Evolutionary conservation across 1,284 basidiomycete genomes (phyloP).

Genomic region (Termitomyces sp.): DNA sequence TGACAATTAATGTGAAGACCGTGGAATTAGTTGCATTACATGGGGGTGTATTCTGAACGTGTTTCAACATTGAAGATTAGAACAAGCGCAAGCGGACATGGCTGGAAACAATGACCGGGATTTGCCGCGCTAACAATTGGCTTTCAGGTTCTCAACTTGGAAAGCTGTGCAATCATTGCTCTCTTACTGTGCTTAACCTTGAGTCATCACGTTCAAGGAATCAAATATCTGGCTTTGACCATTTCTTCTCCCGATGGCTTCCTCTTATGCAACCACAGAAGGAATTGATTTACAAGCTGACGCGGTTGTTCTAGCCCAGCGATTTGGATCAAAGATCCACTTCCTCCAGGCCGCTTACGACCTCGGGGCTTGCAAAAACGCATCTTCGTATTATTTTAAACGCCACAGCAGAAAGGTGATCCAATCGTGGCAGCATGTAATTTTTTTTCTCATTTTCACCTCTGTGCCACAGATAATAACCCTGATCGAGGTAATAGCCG

Average conservation of each 20-base stretch:
- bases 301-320: conserved; percentile 20
- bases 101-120: conserved; percentile 14
- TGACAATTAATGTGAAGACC: conserved; percentile 1
- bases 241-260: conserved; percentile 9
- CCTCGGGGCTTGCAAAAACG: conserved; percentile 17
- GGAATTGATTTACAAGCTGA: conserved; percentile 19
- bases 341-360: conserved; percentile 20
- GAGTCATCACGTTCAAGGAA: conserved; percentile 5
- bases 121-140: conserved; percentile 16
- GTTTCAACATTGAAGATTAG: not conserved
- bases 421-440: not conserved
- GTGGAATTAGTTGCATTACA: not conserved
- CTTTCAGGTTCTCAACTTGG: conserved; percentile 12
- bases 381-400: conserved; percentile 16
- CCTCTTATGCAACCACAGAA: conserved; percentile 1
- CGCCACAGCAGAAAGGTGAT: conserved; percentile 24
- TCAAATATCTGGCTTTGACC: conserved; percentile 1
- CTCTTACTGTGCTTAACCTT: conserved; percentile 11
- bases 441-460: conserved; percentile 3
- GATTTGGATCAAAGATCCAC: conserved; percentile 17
- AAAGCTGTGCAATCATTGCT: conserved; percentile 13
- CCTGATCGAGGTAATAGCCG: conserved; percentile 21
- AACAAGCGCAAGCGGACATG: conserved; percentile 7
- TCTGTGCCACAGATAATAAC: conserved; percentile 20
- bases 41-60: not conserved